A percentile compares a stretch with the other conserved stretches of the same genome.
These are phyloP conservation scores for Penicillium digitatum DNA, from an alignment of 2,329 filamentous ascomycete genomes.

Conservation along the genomic window DNA sequence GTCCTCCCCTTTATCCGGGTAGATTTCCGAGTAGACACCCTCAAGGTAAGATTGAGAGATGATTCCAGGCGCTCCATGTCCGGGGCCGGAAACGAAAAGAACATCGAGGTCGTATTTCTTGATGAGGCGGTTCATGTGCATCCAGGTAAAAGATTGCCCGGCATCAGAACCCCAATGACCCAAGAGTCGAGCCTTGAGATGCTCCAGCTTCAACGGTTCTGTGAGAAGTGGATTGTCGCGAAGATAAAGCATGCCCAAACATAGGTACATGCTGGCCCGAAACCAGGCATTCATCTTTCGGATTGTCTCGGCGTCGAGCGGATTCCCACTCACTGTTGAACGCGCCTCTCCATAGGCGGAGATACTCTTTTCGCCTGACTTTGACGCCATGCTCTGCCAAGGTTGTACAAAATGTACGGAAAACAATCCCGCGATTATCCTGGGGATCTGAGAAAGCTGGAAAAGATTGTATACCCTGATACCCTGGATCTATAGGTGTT, in stretches of 20 bases:
- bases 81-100: slow-evolving; percentile 71
- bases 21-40: slow-evolving; percentile 72
- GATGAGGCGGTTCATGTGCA: slow-evolving; percentile 78
- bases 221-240: slow-evolving; percentile 68
- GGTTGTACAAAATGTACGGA: background rate
- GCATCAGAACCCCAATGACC: slow-evolving; percentile 77
- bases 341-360: slow-evolving; percentile 63
- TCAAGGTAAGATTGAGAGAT: slow-evolving; percentile 74
- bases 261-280: slow-evolving; percentile 69
- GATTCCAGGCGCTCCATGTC: slow-evolving; percentile 72
- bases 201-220: slow-evolving; percentile 63
- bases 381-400: slow-evolving; percentile 7
- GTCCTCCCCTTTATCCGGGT: slow-evolving; percentile 68
- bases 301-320: slow-evolving; percentile 63
- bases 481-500: background rate
- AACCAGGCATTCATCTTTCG: slow-evolving; percentile 69
- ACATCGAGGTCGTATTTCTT: slow-evolving; percentile 72
- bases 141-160: slow-evolving; percentile 76
- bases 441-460: background rate
- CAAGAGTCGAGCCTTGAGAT: slow-evolving; percentile 69
- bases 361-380: slow-evolving; percentile 52
- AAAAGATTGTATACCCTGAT: background rate
- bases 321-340: slow-evolving; percentile 59
- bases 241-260: slow-evolving; percentile 76
- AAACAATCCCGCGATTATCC: background rate